Percentiles rank a stretch among this genome's conserved stretches.
phyloP scores from a whole-genome alignment of 768 basidiomycete species.

The Hericium alpestre region DNA sequence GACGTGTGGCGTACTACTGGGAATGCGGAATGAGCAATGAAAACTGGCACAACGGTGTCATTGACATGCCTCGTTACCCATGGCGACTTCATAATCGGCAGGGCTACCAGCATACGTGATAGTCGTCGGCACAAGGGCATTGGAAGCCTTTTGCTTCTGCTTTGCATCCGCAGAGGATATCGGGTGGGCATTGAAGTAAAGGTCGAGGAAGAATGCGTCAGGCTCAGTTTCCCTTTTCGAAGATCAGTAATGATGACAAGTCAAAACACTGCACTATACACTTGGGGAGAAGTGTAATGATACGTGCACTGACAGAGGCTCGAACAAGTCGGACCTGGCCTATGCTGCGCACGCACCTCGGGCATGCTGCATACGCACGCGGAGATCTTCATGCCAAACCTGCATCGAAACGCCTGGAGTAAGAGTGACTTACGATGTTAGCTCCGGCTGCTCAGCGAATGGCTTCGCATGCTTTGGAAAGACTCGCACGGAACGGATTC shows the following conservation, averaged over 20 bases:
- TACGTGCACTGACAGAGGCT: not conserved
- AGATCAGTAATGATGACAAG: constrained; percentile 4
- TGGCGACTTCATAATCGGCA: constrained; percentile 56
- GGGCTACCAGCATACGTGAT: constrained; percentile 64
- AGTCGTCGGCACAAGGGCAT: constrained; percentile 61
- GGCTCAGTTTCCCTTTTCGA: constrained; percentile 54
- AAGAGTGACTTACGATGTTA: constrained; percentile 44
- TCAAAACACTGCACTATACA: not conserved
- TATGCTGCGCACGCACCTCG: not conserved
- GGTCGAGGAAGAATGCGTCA: constrained; percentile 59
- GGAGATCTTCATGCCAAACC: too few species aligned
- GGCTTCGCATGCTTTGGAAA: constrained; percentile 59
- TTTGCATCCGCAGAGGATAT: constrained; percentile 34
- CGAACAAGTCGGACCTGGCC: not conserved
- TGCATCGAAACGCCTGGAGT: not conserved
- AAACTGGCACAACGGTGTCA: not conserved
- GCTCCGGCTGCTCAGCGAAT: constrained; percentile 48
- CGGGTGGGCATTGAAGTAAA: constrained; percentile 66
- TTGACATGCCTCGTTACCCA: constrained; percentile 53
- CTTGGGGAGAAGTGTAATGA: not conserved
- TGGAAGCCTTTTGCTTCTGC: constrained; percentile 53
- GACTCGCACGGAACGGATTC: constrained; percentile 55
- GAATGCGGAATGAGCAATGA: constrained; percentile 6
- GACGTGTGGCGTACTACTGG: constrained; percentile 55
- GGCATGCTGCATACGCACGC: not conserved